These are phyloP conservation scores for Colletotrichum sp. DNA, from an alignment of 2,329 filamentous ascomycete genomes.

Conservation along the genomic window DNA sequence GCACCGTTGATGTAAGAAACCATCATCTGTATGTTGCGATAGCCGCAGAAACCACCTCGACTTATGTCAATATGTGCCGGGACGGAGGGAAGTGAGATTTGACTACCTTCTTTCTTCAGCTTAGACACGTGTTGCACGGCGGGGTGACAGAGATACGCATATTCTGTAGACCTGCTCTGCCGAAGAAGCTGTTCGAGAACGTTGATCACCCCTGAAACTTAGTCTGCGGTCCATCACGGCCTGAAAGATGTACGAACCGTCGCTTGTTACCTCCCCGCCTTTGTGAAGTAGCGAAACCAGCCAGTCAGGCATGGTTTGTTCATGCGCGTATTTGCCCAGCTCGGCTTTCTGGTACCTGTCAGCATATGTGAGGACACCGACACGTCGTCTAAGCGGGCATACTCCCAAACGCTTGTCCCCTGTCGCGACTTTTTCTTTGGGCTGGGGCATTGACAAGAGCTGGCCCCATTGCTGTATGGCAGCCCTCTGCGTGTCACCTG, in stretches of 20 bases:
- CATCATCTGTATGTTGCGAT: conserved; percentile 93
- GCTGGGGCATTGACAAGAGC: conserved; percentile 20
- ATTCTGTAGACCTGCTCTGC: conserved; percentile 66
- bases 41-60: conserved; percentile 87
- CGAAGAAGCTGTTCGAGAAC: conserved; percentile 68
- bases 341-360: conserved; percentile 55
- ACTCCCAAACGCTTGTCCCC: conserved; percentile 13
- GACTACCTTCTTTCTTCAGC: conserved; percentile 71
- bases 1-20: conserved; percentile 76
- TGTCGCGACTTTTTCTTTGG: neutral
- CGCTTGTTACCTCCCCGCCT: conserved; percentile 59
- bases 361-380: neutral
- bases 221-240: conserved; percentile 25
- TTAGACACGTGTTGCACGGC: conserved; percentile 82
- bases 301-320: conserved; percentile 77
- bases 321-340: conserved; percentile 74
- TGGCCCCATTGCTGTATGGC: conserved; percentile 35
- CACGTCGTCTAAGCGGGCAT: neutral
- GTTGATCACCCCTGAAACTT: conserved; percentile 61
- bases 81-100: neutral
- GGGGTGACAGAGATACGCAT: conserved; percentile 81
- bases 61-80: neutral
- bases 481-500: conserved; percentile 17
- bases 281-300: conserved; percentile 66
- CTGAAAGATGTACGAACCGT: conserved; percentile 43